phyloP scores from a whole-genome alignment of 768 basidiomycete species.

The Leccinum longicurvipes region DNA sequence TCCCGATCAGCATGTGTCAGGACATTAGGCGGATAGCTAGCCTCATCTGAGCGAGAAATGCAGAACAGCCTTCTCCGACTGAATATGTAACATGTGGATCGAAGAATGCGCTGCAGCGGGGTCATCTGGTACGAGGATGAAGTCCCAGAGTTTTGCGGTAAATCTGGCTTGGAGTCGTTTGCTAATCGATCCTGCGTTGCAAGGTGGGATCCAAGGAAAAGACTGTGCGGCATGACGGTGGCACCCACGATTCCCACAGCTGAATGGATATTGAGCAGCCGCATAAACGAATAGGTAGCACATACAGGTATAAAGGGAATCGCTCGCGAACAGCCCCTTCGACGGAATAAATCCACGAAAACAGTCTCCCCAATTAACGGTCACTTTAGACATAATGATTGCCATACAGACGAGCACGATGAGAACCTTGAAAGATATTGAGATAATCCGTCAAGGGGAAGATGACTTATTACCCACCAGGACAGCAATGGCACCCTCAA shows the following conservation, averaged over 20 bases:
- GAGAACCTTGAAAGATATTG: conserved; percentile 43
- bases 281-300: conserved; percentile 6
- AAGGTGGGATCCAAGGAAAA: conserved; percentile 86
- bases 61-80: conserved; percentile 21
- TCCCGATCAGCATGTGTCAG: conserved; percentile 51
- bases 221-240: conserved; percentile 90
- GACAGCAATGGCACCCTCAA: conserved; percentile 61
- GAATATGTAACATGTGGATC: conserved; percentile 7
- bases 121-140: conserved; percentile 14
- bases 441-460: background rate
- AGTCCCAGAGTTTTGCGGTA: conserved; percentile 11
- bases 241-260: conserved; percentile 76
- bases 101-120: conserved; percentile 18
- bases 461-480: conserved; percentile 42
- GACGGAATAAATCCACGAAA: conserved; percentile 80
- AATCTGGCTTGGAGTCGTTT: conserved; percentile 18
- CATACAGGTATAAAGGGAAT: conserved; percentile 65
- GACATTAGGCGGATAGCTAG: conserved; percentile 25
- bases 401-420: conserved; percentile 77
- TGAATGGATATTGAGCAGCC: conserved; percentile 25
- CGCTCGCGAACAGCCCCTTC: conserved; percentile 51
- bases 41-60: conserved; percentile 21
- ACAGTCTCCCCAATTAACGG: conserved; percentile 67
- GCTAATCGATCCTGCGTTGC: conserved; percentile 77
- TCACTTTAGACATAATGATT: conserved; percentile 67